Percentiles rank a stretch among this genome's conserved stretches.
Evolutionary conservation across 2,329 filamentous ascomycete genomes (phyloP).

Genomic region (Venturia carpophila): DNA sequence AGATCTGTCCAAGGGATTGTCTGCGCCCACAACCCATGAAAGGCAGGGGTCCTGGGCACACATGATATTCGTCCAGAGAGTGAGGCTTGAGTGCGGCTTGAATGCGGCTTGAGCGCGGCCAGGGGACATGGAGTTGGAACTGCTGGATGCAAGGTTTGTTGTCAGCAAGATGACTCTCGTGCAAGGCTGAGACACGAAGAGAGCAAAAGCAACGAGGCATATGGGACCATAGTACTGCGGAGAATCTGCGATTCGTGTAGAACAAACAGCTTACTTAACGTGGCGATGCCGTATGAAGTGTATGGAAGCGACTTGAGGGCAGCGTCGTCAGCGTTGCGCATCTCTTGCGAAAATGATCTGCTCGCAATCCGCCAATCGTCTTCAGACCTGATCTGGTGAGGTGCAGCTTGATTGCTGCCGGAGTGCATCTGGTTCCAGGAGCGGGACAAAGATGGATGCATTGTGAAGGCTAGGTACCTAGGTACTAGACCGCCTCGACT

Average conservation of each 20-base stretch:
- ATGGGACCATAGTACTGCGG: not conserved
- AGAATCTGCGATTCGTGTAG: too few relatives aligned
- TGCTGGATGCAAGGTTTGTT: not conserved
- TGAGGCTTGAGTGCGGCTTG: too few relatives aligned
- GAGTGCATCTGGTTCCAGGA: not conserved
- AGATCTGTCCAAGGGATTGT: not conserved
- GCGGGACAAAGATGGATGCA: slow-evolving; percentile 1
- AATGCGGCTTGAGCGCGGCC: too few relatives aligned
- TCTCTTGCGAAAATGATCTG: not conserved
- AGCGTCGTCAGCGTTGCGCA: not conserved
- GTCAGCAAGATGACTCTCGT: not conserved
- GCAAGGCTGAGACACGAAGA: not conserved
- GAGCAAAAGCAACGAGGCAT: not conserved
- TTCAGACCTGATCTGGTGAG: not conserved
- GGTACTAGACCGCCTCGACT: not conserved
- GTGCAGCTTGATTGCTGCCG: not conserved
- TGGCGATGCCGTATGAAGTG: too few relatives aligned
- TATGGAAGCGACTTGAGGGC: not conserved
- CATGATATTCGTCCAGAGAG: not conserved
- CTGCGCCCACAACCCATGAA: not conserved
- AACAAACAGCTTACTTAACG: too few relatives aligned
- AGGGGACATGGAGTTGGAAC: not conserved
- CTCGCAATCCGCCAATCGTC: not conserved
- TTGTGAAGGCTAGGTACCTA: too few relatives aligned
- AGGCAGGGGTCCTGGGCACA: not conserved